A percentile compares a stretch with the other conserved stretches of the same genome.
Evolutionary conservation across 2,329 filamentous ascomycete species (phyloP).

Genomic region (Purpureocillium takamizusanense): DNA sequence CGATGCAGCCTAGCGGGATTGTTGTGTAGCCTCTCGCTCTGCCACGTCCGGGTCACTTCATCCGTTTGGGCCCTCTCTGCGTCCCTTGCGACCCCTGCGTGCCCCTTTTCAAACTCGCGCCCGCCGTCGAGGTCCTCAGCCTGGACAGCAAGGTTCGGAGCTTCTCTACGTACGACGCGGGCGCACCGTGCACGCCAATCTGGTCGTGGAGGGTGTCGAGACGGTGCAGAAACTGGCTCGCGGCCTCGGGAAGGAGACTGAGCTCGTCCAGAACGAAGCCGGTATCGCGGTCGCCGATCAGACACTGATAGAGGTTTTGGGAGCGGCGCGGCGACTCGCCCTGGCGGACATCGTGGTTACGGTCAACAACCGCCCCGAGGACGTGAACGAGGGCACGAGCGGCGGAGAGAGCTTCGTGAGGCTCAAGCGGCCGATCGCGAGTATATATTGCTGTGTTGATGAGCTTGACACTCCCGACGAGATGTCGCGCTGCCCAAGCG

Average conservation of each 20-base stretch:
- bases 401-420: slow-evolving; percentile 32
- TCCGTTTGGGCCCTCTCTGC: slow-evolving; percentile 21
- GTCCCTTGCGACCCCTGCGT: slow-evolving; percentile 11
- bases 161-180: slow-evolving; percentile 24
- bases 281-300: slow-evolving; percentile 34
- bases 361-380: slow-evolving; percentile 32
- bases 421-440: slow-evolving; percentile 25
- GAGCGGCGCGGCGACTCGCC: slow-evolving; percentile 14
- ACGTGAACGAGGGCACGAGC: slow-evolving; percentile 39
- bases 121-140: slow-evolving; percentile 17
- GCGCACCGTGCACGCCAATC: slow-evolving; percentile 23
- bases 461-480: slow-evolving; percentile 30
- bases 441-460: slow-evolving; percentile 32
- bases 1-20: no score
- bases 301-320: slow-evolving; percentile 37
- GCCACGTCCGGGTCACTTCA: slow-evolving; percentile 17
- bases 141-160: slow-evolving; percentile 22
- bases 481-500: slow-evolving; percentile 39
- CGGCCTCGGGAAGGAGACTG: slow-evolving; percentile 30
- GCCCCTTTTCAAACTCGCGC: slow-evolving; percentile 22
- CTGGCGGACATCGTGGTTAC: slow-evolving; percentile 26
- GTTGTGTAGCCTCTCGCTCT: no score
- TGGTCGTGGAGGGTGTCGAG: slow-evolving; percentile 23
- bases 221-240: slow-evolving; percentile 31
- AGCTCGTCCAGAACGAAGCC: slow-evolving; percentile 38